phyloP scores from a whole-genome alignment of 352 stramenopile species.

The Pythium guiyangense region DNA sequence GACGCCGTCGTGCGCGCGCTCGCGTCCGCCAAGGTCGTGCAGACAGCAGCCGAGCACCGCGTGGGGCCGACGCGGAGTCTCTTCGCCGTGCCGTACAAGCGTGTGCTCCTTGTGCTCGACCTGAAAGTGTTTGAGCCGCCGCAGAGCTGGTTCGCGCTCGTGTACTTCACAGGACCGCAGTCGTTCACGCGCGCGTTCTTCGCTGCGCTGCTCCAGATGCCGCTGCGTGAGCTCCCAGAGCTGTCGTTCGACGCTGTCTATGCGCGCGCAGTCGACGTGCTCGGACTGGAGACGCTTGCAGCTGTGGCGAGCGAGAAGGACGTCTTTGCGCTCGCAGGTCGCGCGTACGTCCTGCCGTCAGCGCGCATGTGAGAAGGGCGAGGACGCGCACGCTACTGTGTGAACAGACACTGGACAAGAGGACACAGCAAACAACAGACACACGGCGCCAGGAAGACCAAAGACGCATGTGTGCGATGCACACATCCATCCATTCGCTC shows the following conservation, averaged over 20 bases:
- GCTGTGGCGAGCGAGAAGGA: constrained; percentile 53
- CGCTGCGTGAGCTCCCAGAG: constrained; percentile 38
- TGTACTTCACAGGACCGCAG: constrained; percentile 76
- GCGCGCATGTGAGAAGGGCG: neutral
- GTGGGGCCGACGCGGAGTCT: constrained; percentile 37
- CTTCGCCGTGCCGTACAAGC: constrained; percentile 63
- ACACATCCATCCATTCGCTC: neutral
- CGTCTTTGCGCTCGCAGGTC: constrained; percentile 42
- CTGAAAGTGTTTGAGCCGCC: constrained; percentile 60
- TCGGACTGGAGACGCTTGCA: constrained; percentile 28
- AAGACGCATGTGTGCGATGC: neutral
- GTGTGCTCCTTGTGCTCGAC: constrained; percentile 46
- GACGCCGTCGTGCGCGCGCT: no score
- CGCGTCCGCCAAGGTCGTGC: no score
- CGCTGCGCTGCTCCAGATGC: constrained; percentile 27
- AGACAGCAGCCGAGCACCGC: no score
- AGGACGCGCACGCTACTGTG: no score
- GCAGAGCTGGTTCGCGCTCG: constrained; percentile 59
- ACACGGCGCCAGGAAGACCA: no score
- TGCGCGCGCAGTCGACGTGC: constrained; percentile 19
- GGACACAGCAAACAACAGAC: no score
- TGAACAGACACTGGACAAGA: no score
- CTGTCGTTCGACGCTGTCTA: constrained; percentile 61
- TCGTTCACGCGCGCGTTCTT: constrained; percentile 47
- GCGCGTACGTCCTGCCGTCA: constrained; percentile 40